Evolutionary conservation across 2,329 filamentous ascomycete genomes (phyloP).

Genomic region (Fusarium sacchari): DNA sequence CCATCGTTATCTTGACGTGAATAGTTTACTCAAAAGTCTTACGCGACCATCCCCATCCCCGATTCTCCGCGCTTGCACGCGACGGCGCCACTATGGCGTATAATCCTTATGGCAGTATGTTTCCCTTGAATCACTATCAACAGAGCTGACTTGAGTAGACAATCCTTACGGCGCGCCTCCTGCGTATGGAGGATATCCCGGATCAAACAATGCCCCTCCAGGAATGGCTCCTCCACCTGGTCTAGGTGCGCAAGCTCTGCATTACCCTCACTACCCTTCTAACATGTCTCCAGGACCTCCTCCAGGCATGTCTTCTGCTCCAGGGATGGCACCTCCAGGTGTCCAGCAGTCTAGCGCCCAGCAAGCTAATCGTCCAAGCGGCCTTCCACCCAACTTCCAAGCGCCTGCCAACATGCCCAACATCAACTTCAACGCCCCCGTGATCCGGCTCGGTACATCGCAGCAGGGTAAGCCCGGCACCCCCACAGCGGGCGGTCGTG

Average conservation of each 20-base stretch:
- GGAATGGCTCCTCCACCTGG: conserved; percentile 83
- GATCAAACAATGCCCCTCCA: conserved; percentile 64
- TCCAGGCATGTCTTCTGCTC: conserved; percentile 82
- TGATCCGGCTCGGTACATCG: conserved; percentile 89
- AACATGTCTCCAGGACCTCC: conserved; percentile 67
- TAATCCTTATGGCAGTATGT: conserved; percentile 68
- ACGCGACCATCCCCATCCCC: neutral
- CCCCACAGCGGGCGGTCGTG: conserved; percentile 54
- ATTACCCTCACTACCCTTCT: conserved; percentile 11
- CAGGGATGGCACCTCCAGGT: conserved; percentile 82
- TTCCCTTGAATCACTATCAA: neutral
- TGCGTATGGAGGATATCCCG: conserved; percentile 76
- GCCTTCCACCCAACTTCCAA: conserved; percentile 85
- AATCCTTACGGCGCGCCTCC: conserved; percentile 79
- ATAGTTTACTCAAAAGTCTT: neutral
- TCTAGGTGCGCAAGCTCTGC: conserved; percentile 70
- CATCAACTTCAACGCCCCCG: conserved; percentile 97
- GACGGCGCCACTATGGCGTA: conserved; percentile 60
- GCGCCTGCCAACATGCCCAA: conserved; percentile 92
- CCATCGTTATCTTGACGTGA: neutral
- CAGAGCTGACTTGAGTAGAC: conserved; percentile 36
- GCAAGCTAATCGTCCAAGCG: conserved; percentile 82
- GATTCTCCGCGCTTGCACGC: conserved; percentile 5
- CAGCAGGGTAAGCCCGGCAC: conserved; percentile 70
- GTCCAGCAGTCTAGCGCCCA: conserved; percentile 78